Conservation (phyloP, 2,329 filamentous ascomycete species). For the Rhexocercosporidium sp. region DNA sequence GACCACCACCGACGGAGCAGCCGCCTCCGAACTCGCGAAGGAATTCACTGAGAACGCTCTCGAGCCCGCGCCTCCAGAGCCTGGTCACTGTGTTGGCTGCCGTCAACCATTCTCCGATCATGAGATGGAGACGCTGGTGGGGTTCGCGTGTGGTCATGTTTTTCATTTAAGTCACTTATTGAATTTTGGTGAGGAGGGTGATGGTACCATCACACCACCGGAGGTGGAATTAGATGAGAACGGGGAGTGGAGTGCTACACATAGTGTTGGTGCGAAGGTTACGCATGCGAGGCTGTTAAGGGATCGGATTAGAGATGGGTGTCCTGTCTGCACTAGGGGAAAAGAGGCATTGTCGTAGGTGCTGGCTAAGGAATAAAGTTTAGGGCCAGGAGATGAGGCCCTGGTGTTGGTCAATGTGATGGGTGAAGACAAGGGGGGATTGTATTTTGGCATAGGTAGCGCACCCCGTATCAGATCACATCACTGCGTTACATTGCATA, state of each 20-base stretch:
- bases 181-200: slow-evolving; percentile 43
- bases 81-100: slow-evolving; percentile 66
- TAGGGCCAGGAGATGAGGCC: neutral
- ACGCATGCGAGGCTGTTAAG: slow-evolving; percentile 81
- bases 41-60: slow-evolving; percentile 18
- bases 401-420: neutral
- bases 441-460: neutral
- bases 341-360: slow-evolving; percentile 7
- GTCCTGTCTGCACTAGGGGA: slow-evolving; percentile 57
- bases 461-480: neutral
- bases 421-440: neutral
- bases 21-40: slow-evolving; percentile 23
- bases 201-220: slow-evolving; percentile 46
- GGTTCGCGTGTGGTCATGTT: slow-evolving; percentile 82
- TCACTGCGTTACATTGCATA: neutral
- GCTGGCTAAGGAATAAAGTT: neutral
- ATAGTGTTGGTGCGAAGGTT: slow-evolving; percentile 84
- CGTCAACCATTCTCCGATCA: slow-evolving; percentile 60
- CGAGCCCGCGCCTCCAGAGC: slow-evolving; percentile 40
- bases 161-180: slow-evolving; percentile 79
- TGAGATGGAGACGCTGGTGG: slow-evolving; percentile 75
- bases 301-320: slow-evolving; percentile 70
- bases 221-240: slow-evolving; percentile 51
- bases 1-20: slow-evolving; percentile 24
- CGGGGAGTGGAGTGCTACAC: slow-evolving; percentile 50